Conservation (phyloP, 2,329 filamentous ascomycete species). For the Chrysosporium queenslandicum region DNA sequence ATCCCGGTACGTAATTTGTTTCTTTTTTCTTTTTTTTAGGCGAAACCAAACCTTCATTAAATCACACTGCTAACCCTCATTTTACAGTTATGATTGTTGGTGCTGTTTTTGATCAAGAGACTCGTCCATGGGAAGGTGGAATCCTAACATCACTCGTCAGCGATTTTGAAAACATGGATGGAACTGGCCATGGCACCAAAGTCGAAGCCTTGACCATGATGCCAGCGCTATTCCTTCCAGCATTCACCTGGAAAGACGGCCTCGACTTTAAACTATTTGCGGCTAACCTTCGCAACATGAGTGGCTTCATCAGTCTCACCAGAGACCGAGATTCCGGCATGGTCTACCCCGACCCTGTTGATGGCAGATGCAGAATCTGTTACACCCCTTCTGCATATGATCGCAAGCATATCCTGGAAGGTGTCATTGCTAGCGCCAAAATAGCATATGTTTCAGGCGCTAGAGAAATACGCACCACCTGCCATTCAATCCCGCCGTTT, state of each 20-base stretch:
- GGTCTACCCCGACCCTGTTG: constrained; percentile 60
- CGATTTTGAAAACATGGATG: constrained; percentile 72
- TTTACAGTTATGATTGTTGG: constrained; percentile 32
- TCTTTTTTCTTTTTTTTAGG: no score
- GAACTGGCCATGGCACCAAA: constrained; percentile 69
- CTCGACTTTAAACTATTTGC: constrained; percentile 62
- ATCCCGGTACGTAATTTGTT: constrained; percentile 55
- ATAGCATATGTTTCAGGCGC: constrained; percentile 71
- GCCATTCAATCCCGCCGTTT: constrained; percentile 57
- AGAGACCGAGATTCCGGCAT: constrained; percentile 67
- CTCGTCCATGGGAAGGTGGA: constrained; percentile 62
- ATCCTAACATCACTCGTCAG: constrained; percentile 70
- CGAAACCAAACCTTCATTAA: no score
- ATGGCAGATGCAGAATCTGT: constrained; percentile 54
- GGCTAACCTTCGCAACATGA: constrained; percentile 58
- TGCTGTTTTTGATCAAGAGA: constrained; percentile 59
- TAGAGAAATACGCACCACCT: constrained; percentile 60
- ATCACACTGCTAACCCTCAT: constrained; percentile 6
- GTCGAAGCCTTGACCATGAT: constrained; percentile 69
- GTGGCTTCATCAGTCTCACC: constrained; percentile 60
- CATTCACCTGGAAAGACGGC: constrained; percentile 57
- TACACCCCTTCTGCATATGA: constrained; percentile 67
- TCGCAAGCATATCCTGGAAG: constrained; percentile 59
- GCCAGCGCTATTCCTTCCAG: constrained; percentile 54
- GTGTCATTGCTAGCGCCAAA: constrained; percentile 60